A percentile compares a stretch with the other conserved stretches of the same genome.
phyloP scores from a whole-genome alignment of 768 basidiomycete species.

The Ramaria sp. region DNA sequence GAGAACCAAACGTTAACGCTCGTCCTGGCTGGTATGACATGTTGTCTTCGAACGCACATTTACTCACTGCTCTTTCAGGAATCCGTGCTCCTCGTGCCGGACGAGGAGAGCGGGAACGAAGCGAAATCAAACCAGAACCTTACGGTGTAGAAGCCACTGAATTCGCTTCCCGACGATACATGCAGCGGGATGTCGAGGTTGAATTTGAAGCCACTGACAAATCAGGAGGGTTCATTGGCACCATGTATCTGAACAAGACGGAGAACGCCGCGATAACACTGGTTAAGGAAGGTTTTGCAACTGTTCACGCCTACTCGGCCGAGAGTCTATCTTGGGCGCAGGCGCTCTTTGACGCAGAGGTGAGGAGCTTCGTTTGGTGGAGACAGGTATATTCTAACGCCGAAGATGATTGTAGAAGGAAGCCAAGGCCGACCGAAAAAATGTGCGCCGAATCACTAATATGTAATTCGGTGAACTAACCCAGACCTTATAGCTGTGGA shows the following conservation, averaged over 20 bases:
- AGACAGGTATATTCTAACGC: neutral
- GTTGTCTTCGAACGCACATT: neutral
- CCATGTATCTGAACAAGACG: constrained; percentile 73
- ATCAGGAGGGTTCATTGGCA: constrained; percentile 90
- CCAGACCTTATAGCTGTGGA: constrained; percentile 64
- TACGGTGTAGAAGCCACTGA: constrained; percentile 77
- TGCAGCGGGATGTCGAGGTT: constrained; percentile 95
- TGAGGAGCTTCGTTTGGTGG: constrained; percentile 17
- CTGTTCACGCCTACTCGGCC: constrained; percentile 81
- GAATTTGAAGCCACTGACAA: constrained; percentile 88
- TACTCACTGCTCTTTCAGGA: constrained; percentile 33
- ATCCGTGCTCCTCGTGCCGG: constrained; percentile 87
- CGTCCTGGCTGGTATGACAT: constrained; percentile 66
- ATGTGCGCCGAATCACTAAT: constrained; percentile 38
- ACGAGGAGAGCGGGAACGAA: constrained; percentile 41
- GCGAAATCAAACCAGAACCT: constrained; percentile 74
- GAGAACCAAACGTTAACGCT: constrained; percentile 91
- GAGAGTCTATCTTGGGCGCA: constrained; percentile 71
- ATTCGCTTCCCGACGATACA: constrained; percentile 67
- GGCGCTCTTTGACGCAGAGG: constrained; percentile 80
- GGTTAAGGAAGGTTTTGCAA: constrained; percentile 77
- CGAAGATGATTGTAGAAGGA: constrained; percentile 38
- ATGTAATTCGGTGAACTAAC: neutral
- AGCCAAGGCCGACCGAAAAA: constrained; percentile 69
- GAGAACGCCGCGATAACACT: constrained; percentile 83